Conservation (phyloP, 2,329 filamentous ascomycete genomes). For the Tolypocladium nubicola region DNA sequence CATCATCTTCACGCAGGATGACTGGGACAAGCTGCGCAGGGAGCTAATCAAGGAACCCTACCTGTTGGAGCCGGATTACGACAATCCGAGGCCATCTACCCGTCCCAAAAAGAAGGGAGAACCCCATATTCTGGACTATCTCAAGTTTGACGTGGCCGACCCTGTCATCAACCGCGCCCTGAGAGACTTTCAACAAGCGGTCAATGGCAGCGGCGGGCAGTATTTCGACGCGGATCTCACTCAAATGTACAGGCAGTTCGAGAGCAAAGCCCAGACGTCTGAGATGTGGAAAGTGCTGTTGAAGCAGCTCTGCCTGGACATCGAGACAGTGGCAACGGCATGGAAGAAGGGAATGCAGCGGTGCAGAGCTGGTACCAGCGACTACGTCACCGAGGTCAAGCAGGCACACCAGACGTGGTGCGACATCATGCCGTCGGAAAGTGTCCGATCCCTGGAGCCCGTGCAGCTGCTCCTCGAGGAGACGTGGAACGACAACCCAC, state of each 20-base stretch:
- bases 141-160: slow-evolving; percentile 45
- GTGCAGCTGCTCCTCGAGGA: slow-evolving; percentile 17
- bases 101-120: slow-evolving; percentile 8
- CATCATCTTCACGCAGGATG: slow-evolving; percentile 31
- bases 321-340: slow-evolving; percentile 14
- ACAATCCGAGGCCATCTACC: slow-evolving; percentile 20
- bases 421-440: slow-evolving; percentile 24
- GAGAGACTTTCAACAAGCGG: slow-evolving; percentile 15
- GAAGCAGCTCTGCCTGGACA: slow-evolving; percentile 19
- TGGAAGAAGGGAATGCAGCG: slow-evolving; percentile 22
- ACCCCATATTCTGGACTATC: slow-evolving; percentile 49
- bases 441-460: slow-evolving; percentile 12
- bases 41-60: slow-evolving; percentile 10
- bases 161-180: slow-evolving; percentile 27
- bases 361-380: slow-evolving; percentile 4
- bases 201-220: slow-evolving; percentile 1
- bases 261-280: slow-evolving; percentile 15
- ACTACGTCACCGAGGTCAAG: slow-evolving; percentile 17
- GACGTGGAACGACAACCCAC: slow-evolving; percentile 9
- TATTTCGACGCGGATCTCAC: slow-evolving; percentile 8
- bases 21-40: slow-evolving; percentile 28
- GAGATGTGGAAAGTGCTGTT: slow-evolving; percentile 20
- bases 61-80: slow-evolving; percentile 32
- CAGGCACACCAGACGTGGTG: slow-evolving; percentile 30
- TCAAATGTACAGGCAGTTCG: slow-evolving; percentile 19